A percentile compares a stretch with the other conserved stretches of the same genome.
phyloP scores from a whole-genome alignment of 164 flowering plant genomes.

The Kingdonia uniflora region DNA sequence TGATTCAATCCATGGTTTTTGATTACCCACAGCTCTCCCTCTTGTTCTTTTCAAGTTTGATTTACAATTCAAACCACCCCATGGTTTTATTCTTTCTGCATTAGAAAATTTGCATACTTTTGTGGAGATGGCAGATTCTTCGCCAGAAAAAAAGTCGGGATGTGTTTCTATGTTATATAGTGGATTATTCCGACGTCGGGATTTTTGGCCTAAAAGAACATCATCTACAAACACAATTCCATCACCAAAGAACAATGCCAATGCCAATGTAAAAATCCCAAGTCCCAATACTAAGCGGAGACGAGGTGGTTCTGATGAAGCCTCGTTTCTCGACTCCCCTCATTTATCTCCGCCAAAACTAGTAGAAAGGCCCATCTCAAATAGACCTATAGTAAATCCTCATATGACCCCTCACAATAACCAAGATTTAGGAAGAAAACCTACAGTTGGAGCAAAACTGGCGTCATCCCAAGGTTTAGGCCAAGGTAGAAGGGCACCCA shows the following conservation, averaged over 20 bases:
- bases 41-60: too few relatives aligned
- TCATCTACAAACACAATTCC: constrained; percentile 33
- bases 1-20: too few relatives aligned
- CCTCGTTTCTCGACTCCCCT: constrained; percentile 13
- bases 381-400: constrained; percentile 3
- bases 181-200: constrained; percentile 41
- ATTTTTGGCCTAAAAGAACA: constrained; percentile 41
- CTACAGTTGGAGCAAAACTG: neutral
- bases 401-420: constrained; percentile 13
- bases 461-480: constrained; percentile 15
- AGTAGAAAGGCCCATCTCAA: neutral
- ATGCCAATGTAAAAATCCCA: constrained; percentile 9
- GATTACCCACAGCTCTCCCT: too few relatives aligned
- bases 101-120: neutral
- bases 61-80: too few relatives aligned
- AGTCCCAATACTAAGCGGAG: constrained; percentile 29
- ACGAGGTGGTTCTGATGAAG: constrained; percentile 30
- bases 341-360: neutral
- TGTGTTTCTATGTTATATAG: constrained; percentile 33
- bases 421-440: constrained; percentile 12
- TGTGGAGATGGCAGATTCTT: constrained; percentile 21
- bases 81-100: too few relatives aligned
- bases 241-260: constrained; percentile 11
- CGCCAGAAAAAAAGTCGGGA: constrained; percentile 47
- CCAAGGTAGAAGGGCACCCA: constrained; percentile 35